These are phyloP conservation scores for Tubosaeta sp. DNA, from an alignment of 768 basidiomycete species.

Conservation along the genomic window DNA sequence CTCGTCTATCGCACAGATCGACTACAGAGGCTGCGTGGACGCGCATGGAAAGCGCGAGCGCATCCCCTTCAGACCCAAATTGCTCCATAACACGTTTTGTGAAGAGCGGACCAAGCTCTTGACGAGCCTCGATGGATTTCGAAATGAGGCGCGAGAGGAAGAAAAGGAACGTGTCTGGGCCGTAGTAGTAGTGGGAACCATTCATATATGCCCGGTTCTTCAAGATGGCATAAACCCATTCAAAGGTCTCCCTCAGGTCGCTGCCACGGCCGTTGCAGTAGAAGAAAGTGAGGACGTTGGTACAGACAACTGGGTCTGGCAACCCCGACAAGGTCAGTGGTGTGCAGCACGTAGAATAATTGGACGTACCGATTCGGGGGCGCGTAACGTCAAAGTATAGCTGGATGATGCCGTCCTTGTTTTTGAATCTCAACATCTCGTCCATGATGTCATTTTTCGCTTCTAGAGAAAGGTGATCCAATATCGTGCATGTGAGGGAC, in stretches of 20 bases:
- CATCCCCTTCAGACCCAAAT: constrained; percentile 20
- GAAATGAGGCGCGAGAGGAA: constrained; percentile 22
- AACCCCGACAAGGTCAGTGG: not conserved
- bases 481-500: constrained; percentile 19
- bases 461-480: constrained; percentile 9
- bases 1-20: constrained; percentile 11
- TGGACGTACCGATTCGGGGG: constrained; percentile 17
- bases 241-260: constrained; percentile 18
- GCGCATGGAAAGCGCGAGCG: constrained; percentile 20
- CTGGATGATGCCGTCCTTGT: constrained; percentile 19
- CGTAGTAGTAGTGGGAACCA: constrained; percentile 18
- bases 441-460: constrained; percentile 22
- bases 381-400: constrained; percentile 19
- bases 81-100: constrained; percentile 12
- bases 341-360: not conserved
- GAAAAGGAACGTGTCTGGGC: constrained; percentile 16
- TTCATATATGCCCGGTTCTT: constrained; percentile 21
- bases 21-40: constrained; percentile 8
- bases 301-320: constrained; percentile 17
- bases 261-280: constrained; percentile 16
- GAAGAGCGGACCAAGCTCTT: constrained; percentile 13
- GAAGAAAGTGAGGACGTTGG: constrained; percentile 20
- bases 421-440: constrained; percentile 16
- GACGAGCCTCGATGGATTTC: constrained; percentile 16
- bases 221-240: constrained; percentile 18